Conservation (phyloP, 2,329 filamentous ascomycete genomes). For the Plenodomus biglobosus region DNA sequence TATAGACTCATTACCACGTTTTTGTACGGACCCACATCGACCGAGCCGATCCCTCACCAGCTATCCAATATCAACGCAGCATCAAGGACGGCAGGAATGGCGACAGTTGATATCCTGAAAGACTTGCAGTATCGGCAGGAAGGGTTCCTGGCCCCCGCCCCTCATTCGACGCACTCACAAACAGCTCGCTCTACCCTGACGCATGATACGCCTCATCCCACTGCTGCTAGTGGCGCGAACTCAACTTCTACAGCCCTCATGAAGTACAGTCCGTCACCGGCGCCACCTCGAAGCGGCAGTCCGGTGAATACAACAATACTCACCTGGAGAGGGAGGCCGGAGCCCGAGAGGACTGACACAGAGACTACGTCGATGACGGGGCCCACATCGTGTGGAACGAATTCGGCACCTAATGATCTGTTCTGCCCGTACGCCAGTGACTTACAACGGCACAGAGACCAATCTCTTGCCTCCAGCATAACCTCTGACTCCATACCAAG, state of each 20-base stretch:
- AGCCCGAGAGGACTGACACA: slow-evolving; percentile 18
- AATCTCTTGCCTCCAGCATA: slow-evolving; percentile 30
- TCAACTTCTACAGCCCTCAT: slow-evolving; percentile 30
- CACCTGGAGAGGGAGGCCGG: slow-evolving; percentile 19
- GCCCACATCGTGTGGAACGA: slow-evolving; percentile 22
- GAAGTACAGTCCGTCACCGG: slow-evolving; percentile 12
- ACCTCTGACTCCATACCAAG: slow-evolving; percentile 26
- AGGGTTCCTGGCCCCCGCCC: slow-evolving; percentile 14
- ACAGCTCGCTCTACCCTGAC: slow-evolving; percentile 3
- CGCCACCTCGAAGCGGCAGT: slow-evolving; percentile 15
- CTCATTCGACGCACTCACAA: slow-evolving; percentile 19
- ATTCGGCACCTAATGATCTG: slow-evolving; percentile 18
- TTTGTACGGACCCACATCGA: slow-evolving; percentile 40
- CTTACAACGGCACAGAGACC: slow-evolving; percentile 32
- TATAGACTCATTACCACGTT: slow-evolving; percentile 31
- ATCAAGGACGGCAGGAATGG: slow-evolving; percentile 31
- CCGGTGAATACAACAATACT: slow-evolving; percentile 32
- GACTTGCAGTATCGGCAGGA: slow-evolving; percentile 30
- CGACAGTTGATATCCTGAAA: slow-evolving; percentile 32
- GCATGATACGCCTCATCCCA: background rate
- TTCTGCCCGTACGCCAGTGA: slow-evolving; percentile 39
- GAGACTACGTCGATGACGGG: slow-evolving; percentile 31
- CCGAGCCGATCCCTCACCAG: slow-evolving; percentile 37
- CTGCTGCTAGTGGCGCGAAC: slow-evolving; percentile 4
- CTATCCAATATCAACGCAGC: slow-evolving; percentile 33